Evolutionary conservation across 2,329 filamentous ascomycete species (phyloP), one percentile per base, ranked within the genome.

Genomic region (Exophiala viscosa): DNA sequence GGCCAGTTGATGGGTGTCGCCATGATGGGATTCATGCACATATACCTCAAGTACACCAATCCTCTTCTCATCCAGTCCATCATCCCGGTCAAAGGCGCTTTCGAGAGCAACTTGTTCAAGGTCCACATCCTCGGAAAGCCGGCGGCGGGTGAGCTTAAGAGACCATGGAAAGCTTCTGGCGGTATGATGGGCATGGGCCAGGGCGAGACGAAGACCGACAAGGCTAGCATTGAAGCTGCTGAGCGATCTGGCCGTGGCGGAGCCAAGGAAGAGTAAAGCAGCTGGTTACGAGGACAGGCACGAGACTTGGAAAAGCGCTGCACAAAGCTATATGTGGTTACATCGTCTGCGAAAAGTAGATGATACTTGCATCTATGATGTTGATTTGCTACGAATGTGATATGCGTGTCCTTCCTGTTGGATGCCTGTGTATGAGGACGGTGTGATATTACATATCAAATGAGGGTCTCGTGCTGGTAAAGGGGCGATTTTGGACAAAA

Each of bases 21-120:
- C 72, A 99, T 99, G 91, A 97, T 99, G 92, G 84, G 75, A 58
- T 88, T 96, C 68, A 97, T 99, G 92, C 93, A 99, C 78, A 63
- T 99, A 58, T 99, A 97, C 85, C 88, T 99, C 81, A 91, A 96
- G 74, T 99, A 97, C 86, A 97, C 91, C 77, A 99, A 97, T 84
- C 93, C 93, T 38, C 88, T 99, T 46, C 79, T 96, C 67, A 96
- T 99, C 77, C 93, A 99, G 83, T 95, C 88, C 72, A 96, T 99
- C 77, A 93, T 99, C 69, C 93, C 93, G 32, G 80, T 97, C 73
- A 99, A 99, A 86, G 82, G 87, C 69, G 92, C 90, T 41, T 82
- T 99, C 73, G 93, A 99, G 80, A 82, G 86, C 76, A 97, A 96
- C 80, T 79, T 96, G 65, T 83, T 93, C 79, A 96, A 97, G 83